phyloP scores from a whole-genome alignment of 2,329 filamentous ascomycete genomes.

The Fusarium sp. region DNA sequence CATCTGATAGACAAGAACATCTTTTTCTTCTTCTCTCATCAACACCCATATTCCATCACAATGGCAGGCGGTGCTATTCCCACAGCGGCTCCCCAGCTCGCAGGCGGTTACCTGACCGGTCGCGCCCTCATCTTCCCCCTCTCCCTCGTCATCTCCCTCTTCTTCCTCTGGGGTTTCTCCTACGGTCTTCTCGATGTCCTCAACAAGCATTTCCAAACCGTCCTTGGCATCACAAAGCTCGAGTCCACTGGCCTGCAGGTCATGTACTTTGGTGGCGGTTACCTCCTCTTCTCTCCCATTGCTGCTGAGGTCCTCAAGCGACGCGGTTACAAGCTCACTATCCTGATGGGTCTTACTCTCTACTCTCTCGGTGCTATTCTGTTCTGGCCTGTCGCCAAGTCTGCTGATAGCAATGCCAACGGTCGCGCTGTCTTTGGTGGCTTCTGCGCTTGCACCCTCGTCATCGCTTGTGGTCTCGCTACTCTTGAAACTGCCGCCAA shows the following conservation, averaged over 20 bases:
- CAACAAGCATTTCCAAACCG: slow-evolving; percentile 59
- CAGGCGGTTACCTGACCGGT: slow-evolving; percentile 38
- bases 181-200: slow-evolving; percentile 58
- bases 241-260: slow-evolving; percentile 59
- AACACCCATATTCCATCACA: slow-evolving; percentile 1
- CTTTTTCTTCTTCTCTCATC: not conserved
- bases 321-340: slow-evolving; percentile 72
- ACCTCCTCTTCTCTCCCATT: slow-evolving; percentile 53
- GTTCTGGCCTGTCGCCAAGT: slow-evolving; percentile 65
- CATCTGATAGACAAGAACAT: slow-evolving; percentile 12
- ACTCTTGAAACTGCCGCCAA: slow-evolving; percentile 82
- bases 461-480: slow-evolving; percentile 77
- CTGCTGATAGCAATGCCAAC: slow-evolving; percentile 43
- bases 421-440: slow-evolving; percentile 65
- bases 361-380: slow-evolving; percentile 69
- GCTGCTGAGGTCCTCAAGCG: slow-evolving; percentile 70
- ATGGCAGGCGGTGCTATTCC: slow-evolving; percentile 39
- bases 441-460: slow-evolving; percentile 77
- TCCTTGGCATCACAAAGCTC: slow-evolving; percentile 54
- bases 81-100: slow-evolving; percentile 32
- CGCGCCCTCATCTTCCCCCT: slow-evolving; percentile 64
- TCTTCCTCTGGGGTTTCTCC: slow-evolving; percentile 59
- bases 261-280: slow-evolving; percentile 64
- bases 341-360: slow-evolving; percentile 72
- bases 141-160: slow-evolving; percentile 61